A percentile compares a stretch with the other conserved stretches of the same genome.
Evolutionary conservation across 495 filamentous ascomycete species (phyloP).

Genomic region (Hypoxylon perforatum): DNA sequence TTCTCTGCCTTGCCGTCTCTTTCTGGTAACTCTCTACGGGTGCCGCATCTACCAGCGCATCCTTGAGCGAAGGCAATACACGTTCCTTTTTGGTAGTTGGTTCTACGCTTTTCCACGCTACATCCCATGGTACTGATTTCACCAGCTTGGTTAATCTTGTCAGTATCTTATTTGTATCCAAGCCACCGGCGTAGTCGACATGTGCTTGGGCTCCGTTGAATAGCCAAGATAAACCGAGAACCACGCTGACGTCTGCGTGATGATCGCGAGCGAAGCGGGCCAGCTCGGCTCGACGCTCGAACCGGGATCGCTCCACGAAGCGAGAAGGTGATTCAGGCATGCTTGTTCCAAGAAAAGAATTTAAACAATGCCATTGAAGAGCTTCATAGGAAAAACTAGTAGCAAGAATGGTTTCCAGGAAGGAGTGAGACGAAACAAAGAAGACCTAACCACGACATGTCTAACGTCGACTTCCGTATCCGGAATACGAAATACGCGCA

Average conservation of each 20-base stretch:
- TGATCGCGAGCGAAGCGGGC: conserved; percentile 27
- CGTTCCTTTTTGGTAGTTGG: neutral
- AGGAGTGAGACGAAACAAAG: conserved; percentile 10
- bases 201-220: conserved; percentile 17
- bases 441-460: neutral
- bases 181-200: conserved; percentile 33
- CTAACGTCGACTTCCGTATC: conserved; percentile 29
- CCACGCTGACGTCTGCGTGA: conserved; percentile 17
- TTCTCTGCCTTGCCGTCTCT: neutral
- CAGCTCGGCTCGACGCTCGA: conserved; percentile 29
- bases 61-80: conserved; percentile 19
- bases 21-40: conserved; percentile 15
- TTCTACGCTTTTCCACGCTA: neutral
- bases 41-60: conserved; percentile 25
- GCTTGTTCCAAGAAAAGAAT: neutral
- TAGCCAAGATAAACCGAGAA: conserved; percentile 31
- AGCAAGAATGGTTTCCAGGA: conserved; percentile 12
- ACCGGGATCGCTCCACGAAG: conserved; percentile 33
- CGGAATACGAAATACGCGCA: conserved; percentile 30
- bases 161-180: conserved; percentile 26
- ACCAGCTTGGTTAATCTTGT: conserved; percentile 6
- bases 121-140: conserved; percentile 5
- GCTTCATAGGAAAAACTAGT: neutral
- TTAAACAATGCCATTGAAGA: conserved; percentile 34
- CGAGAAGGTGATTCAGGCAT: conserved; percentile 17